Base-by-base conservation (phyloP, 768 basidiomycete species). In the Boletus huronensis region DNA sequence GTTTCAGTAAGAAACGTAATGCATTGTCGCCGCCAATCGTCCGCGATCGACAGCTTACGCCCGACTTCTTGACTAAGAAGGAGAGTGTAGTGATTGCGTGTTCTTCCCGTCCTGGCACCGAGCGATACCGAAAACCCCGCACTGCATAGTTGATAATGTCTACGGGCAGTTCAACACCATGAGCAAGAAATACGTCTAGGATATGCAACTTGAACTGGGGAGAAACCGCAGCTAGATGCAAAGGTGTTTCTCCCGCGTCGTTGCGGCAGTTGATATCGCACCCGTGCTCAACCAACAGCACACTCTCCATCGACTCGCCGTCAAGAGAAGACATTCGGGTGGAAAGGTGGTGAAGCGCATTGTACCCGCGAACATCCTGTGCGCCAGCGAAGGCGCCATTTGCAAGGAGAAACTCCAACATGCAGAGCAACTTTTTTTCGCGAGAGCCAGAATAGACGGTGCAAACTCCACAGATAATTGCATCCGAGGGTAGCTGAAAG, bases 261-360 rank as follows among this genome's bases (percentile, higher is more conserved):
- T 31, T 31, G 29, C 19, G 44, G 19, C 14, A 29, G 29, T 29
- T 31, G 26, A 46, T 46, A 10, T 46, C 29, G 44, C 29, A 31
- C 29, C 44, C 42, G 3, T 26, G 25, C 9, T 26, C 16, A 10
- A 43, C 5, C 6, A 43, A 25, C 10, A 43, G 17, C 29, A 14
- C n/a, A 31, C 7, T 19, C 44, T 43, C 17, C 17, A 21, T 4
- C 2, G 29, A 9, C 44, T 16, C 29, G 13, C 1, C 1, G 13
- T 21, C 10, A 19, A 16, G 9, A 1, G 4, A 0, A 9, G 0
- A 0, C 7, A 6, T 21, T 6, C 1, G n/a, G 25, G 2, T 11
- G 28, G 28, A 19, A 1, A 45, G 10, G 44, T 21, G 14, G 29
- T 46, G 44, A 31, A 21, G 5, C 3, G 8, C 14, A 13, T 31